phyloP scores from a whole-genome alignment of 2,329 filamentous ascomycete species.

The Albophoma yamanashiensis region DNA sequence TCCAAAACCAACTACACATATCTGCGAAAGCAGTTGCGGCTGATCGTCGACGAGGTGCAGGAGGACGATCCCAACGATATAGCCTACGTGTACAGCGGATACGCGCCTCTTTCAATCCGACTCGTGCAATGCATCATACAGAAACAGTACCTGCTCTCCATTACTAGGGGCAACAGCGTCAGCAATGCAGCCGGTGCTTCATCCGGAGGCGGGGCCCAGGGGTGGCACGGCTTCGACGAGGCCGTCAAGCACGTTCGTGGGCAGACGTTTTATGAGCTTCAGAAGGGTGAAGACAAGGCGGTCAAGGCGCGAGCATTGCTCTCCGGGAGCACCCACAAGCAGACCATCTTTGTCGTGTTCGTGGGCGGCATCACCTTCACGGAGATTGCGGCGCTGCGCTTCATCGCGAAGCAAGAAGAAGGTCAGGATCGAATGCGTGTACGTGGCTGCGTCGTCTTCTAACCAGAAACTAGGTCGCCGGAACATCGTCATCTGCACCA shows the following conservation, averaged over 20 bases:
- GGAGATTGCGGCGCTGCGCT: slow-evolving; percentile 87
- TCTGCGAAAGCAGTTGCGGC: slow-evolving; percentile 71
- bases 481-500: slow-evolving; percentile 86
- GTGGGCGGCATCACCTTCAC: slow-evolving; percentile 94
- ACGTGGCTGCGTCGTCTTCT: slow-evolving; percentile 6
- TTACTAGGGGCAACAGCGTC: slow-evolving; percentile 52
- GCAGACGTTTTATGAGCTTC: slow-evolving; percentile 81
- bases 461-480: slow-evolving; percentile 44
- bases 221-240: slow-evolving; percentile 92
- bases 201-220: slow-evolving; percentile 54
- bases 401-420: slow-evolving; percentile 77
- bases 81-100: slow-evolving; percentile 96
- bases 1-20: slow-evolving; percentile 85
- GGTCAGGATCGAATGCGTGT: slow-evolving; percentile 28
- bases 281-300: slow-evolving; percentile 88
- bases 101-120: slow-evolving; percentile 83
- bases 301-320: slow-evolving; percentile 77
- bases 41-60: slow-evolving; percentile 94
- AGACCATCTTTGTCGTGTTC: slow-evolving; percentile 94
- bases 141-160: slow-evolving; percentile 69
- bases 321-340: slow-evolving; percentile 66
- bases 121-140: slow-evolving; percentile 89
- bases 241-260: slow-evolving; percentile 79
- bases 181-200: slow-evolving; percentile 13
- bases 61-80: slow-evolving; percentile 91